Evolutionary conservation across 2,329 filamentous ascomycete species (phyloP).

Genomic region (Canariomyces notabilis): DNA sequence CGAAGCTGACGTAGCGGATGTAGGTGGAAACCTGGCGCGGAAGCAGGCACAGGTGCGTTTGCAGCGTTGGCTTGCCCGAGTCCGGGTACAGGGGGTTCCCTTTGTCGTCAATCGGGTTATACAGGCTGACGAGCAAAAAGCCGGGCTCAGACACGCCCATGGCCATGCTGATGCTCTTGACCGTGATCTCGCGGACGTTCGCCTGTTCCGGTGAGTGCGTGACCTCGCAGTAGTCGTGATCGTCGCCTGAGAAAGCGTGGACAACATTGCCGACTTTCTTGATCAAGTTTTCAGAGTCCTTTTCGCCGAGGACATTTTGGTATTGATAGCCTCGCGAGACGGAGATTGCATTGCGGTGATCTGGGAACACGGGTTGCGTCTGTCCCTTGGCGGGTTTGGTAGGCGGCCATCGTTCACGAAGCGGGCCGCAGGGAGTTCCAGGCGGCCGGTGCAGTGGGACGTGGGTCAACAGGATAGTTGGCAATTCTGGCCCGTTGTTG

Average conservation of each 20-base stretch:
- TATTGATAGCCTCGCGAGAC: conserved; percentile 86
- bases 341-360: conserved; percentile 72
- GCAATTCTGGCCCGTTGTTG: conserved; percentile 57
- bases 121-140: conserved; percentile 82
- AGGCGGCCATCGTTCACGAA: conserved; percentile 78
- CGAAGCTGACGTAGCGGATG: conserved; percentile 66
- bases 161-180: conserved; percentile 92
- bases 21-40: conserved; percentile 85
- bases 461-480: conserved; percentile 84
- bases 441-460: conserved; percentile 80
- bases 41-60: conserved; percentile 85
- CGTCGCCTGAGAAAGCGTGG: conserved; percentile 90
- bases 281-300: conserved; percentile 70
- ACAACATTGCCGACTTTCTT: conserved; percentile 74
- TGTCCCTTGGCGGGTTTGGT: conserved; percentile 57
- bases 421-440: conserved; percentile 81
- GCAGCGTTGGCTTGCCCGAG: conserved; percentile 55
- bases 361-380: conserved; percentile 47
- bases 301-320: conserved; percentile 81
- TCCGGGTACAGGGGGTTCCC: conserved; percentile 42
- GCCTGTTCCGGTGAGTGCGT: conserved; percentile 66
- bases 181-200: conserved; percentile 75
- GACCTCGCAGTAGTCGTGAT: conserved; percentile 96
- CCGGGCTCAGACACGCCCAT: conserved; percentile 90
- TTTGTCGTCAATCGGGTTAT: conserved; percentile 74